A percentile compares a stretch with the other conserved stretches of the same genome.
phyloP scores from a whole-genome alignment of 2,329 filamentous ascomycete genomes.

The Alternaria sp. region DNA sequence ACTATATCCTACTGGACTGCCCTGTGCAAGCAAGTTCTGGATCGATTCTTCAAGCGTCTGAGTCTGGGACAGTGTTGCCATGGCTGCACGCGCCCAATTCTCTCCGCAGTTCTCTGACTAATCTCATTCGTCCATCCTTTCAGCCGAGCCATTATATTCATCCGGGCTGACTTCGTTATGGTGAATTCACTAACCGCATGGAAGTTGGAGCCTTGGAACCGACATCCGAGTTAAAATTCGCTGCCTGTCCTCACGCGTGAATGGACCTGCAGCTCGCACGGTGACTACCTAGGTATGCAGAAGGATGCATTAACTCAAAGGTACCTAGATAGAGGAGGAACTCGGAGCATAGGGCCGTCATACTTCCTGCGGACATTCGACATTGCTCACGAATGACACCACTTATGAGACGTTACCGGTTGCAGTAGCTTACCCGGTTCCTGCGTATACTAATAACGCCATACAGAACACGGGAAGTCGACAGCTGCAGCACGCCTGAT shows the following conservation, averaged over 20 bases:
- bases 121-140: not conserved
- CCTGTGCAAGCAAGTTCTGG: too few species aligned
- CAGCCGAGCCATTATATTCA: not conserved
- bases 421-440: not conserved
- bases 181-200: not conserved
- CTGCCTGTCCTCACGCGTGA: not conserved
- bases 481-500: not conserved
- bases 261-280: not conserved
- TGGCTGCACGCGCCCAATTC: not conserved
- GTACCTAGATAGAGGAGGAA: not conserved
- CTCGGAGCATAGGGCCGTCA: not conserved
- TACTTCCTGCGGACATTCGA: not conserved
- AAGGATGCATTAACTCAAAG: not conserved
- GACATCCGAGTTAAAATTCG: not conserved
- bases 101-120: not conserved
- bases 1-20: too few species aligned
- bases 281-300: not conserved
- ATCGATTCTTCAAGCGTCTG: too few species aligned
- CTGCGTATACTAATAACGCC: not conserved
- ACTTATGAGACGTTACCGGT: not conserved
- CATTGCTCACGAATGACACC: not conserved
- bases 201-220: not conserved
- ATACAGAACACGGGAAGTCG: not conserved
- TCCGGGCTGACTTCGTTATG: not conserved
- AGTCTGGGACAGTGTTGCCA: not conserved